Percentiles rank a stretch among this genome's conserved stretches.
phyloP scores from a whole-genome alignment of 768 basidiomycete genomes.

The Tulasnella sp. region DNA sequence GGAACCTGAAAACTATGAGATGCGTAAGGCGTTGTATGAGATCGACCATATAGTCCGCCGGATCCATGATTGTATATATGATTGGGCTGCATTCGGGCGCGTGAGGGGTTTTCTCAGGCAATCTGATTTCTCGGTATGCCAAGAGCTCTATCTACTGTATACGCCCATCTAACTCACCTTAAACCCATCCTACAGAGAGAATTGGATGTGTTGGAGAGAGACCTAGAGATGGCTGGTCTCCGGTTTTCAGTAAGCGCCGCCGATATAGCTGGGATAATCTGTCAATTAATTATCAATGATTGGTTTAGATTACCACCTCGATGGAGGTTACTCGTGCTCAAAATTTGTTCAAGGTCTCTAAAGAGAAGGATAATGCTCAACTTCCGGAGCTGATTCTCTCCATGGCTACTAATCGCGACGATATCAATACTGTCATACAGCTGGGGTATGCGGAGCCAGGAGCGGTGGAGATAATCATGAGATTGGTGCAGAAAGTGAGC shows the following conservation, averaged over 20 bases:
- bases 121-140: not conserved
- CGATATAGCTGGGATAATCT: not conserved
- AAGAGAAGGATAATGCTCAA: slow-evolving; percentile 1
- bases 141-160: no score
- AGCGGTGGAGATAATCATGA: slow-evolving; percentile 31
- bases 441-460: slow-evolving; percentile 31
- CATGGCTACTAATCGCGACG: slow-evolving; percentile 27
- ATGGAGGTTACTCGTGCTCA: slow-evolving; percentile 2
- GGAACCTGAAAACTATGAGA: no score
- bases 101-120: slow-evolving; percentile 7
- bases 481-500: slow-evolving; percentile 32
- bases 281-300: no score
- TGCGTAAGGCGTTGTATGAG: no score
- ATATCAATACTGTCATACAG: slow-evolving; percentile 24
- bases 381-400: slow-evolving; percentile 24
- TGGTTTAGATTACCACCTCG: slow-evolving; percentile 4
- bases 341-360: slow-evolving; percentile 3
- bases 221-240: not conserved
- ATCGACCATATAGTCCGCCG: not conserved
- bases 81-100: slow-evolving; percentile 1
- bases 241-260: not conserved
- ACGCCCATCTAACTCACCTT: no score
- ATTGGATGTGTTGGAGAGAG: not conserved
- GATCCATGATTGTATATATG: not conserved
- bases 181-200: slow-evolving; percentile 1